phyloP scores from a whole-genome alignment of 2,329 filamentous ascomycete genomes.

The Fusarium torreyae region DNA sequence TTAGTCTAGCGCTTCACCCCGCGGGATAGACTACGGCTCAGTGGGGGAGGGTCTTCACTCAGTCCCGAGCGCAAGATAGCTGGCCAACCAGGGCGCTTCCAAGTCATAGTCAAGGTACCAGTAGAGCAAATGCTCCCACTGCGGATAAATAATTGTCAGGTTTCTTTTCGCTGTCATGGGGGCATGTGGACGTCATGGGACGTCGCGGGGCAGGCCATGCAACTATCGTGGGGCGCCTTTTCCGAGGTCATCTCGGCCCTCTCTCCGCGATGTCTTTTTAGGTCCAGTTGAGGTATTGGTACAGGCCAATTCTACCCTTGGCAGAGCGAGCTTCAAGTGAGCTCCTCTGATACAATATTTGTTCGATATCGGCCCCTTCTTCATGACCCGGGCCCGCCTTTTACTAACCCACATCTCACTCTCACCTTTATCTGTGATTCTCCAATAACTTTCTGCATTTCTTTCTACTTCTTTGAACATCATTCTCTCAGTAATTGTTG shows the following conservation, averaged over 20 bases:
- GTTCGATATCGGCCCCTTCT: conserved; percentile 24
- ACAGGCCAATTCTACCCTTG: conserved; percentile 4
- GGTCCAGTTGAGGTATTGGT: neutral
- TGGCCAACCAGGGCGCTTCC: conserved; percentile 8
- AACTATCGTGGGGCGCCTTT: conserved; percentile 33
- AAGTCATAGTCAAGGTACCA: conserved; percentile 6
- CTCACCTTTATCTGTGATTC: conserved; percentile 15
- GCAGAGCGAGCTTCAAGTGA: neutral
- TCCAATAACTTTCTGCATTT: conserved; percentile 23
- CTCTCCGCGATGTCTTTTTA: conserved; percentile 33
- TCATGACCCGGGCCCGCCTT: conserved; percentile 20
- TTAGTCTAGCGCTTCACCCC: conserved; percentile 29
- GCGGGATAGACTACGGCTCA: conserved; percentile 28
- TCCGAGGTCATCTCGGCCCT: conserved; percentile 38
- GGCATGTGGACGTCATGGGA: conserved; percentile 3
- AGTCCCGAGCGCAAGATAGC: neutral
- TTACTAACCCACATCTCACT: conserved; percentile 34
- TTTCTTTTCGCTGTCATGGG: conserved; percentile 37
- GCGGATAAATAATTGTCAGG: conserved; percentile 7
- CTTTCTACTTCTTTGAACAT: neutral
- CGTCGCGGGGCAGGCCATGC: conserved; percentile 39
- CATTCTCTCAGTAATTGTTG: neutral
- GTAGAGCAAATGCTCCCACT: conserved; percentile 2
- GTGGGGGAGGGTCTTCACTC: conserved; percentile 24
- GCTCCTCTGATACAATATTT: conserved; percentile 21